Evolutionary conservation across 176 grass and related monocot species (phyloP).

Genomic region (Alopecurus myosuroides): DNA sequence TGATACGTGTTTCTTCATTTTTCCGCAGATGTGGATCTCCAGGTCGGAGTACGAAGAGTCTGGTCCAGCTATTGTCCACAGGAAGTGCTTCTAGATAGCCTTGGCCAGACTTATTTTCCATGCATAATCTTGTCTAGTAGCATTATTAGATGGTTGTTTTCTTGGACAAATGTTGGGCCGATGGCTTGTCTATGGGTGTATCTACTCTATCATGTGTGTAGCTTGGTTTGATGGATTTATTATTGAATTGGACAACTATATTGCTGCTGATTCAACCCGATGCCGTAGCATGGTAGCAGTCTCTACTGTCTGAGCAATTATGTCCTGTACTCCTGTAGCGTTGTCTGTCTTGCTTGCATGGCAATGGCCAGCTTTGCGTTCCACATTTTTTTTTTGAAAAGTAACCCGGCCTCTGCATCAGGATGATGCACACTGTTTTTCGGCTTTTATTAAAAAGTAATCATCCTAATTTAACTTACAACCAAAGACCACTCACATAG

Average conservation of each 20-base stretch:
- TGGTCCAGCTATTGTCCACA: slow-evolving; percentile 79
- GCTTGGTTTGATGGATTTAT: slow-evolving; percentile 42
- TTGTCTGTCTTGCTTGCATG: neutral
- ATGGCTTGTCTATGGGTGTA: slow-evolving; percentile 38
- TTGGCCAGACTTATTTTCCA: neutral
- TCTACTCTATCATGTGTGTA: slow-evolving; percentile 50
- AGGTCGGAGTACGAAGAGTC: slow-evolving; percentile 75
- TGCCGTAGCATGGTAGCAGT: neutral
- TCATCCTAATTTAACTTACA: no score
- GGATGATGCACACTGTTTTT: no score
- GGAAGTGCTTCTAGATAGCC: slow-evolving; percentile 71
- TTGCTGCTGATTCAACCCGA: neutral
- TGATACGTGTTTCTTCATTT: neutral
- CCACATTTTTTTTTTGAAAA: no score
- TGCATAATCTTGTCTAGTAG: slow-evolving; percentile 24
- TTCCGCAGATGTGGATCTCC: slow-evolving; percentile 83
- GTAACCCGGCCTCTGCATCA: no score
- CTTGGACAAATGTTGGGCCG: slow-evolving; percentile 30
- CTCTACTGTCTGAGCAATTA: neutral
- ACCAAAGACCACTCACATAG: no score
- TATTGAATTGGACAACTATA: slow-evolving; percentile 9
- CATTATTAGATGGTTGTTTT: slow-evolving; percentile 14
- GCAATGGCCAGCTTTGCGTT: neutral
- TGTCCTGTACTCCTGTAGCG: neutral
- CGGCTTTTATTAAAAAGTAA: no score